Conservation (phyloP, 2,329 filamentous ascomycete genomes). For the Hymenoscyphus fraxineus region DNA sequence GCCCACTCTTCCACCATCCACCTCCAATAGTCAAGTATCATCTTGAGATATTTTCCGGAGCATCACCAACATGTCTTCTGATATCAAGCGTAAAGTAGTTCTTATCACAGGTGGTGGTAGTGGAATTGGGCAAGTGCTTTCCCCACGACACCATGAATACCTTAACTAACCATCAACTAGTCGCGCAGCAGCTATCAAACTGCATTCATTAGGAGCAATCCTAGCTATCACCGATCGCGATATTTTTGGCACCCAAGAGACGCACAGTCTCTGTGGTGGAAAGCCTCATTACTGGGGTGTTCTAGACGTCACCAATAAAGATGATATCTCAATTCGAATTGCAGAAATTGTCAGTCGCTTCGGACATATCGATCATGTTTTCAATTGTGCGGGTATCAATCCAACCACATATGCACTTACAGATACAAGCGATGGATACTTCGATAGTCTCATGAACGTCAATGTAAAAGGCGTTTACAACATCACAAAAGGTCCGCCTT, state of each 20-base stretch:
- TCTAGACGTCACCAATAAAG: conserved; percentile 32
- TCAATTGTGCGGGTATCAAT: conserved; percentile 46
- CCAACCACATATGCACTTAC: conserved; percentile 41
- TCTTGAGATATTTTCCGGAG: no score
- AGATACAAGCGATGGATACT: conserved; percentile 42
- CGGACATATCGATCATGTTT: conserved; percentile 37
- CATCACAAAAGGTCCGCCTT: conserved; percentile 36
- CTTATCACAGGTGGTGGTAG: conserved; percentile 28
- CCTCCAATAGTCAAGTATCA: neutral
- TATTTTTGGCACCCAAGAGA: conserved; percentile 18
- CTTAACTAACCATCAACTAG: neutral
- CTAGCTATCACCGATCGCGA: conserved; percentile 31
- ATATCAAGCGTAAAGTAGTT: conserved; percentile 19
- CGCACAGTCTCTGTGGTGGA: conserved; percentile 11
- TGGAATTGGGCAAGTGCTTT: conserved; percentile 21
- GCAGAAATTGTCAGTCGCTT: conserved; percentile 23
- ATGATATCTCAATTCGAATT: conserved; percentile 28
- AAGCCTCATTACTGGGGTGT: conserved; percentile 13
- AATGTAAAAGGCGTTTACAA: conserved; percentile 43
- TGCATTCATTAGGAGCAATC: conserved; percentile 24
- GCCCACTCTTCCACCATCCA: neutral
- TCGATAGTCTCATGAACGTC: conserved; percentile 41
- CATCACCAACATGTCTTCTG: neutral
- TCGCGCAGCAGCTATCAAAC: conserved; percentile 10
- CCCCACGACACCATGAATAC: conserved; percentile 17